Evolutionary conservation across 192 early-diverging fungal genomes (phyloP).

Genomic region (Rhizoclosmatium sp.): DNA sequence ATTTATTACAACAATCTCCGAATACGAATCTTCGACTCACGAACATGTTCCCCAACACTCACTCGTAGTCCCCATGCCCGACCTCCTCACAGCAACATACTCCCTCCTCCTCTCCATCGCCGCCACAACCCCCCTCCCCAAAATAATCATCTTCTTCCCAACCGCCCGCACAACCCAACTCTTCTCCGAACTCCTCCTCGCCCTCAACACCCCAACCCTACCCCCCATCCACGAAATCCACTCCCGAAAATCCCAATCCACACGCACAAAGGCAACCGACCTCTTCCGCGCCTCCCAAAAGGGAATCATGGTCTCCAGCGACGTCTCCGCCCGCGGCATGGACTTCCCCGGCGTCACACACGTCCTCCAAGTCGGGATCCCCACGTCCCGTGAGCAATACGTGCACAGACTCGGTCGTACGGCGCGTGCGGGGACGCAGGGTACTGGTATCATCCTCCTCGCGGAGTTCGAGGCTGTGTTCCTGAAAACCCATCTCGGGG

Average conservation of each 20-base stretch:
- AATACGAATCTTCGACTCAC: conserved; percentile 80
- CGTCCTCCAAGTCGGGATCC: conserved; percentile 81
- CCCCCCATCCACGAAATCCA: conserved; percentile 63
- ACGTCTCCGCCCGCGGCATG: conserved; percentile 93
- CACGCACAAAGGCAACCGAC: conserved; percentile 72
- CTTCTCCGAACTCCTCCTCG: conserved; percentile 40
- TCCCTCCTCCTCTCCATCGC: conserved; percentile 66
- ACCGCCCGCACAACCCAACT: conserved; percentile 66
- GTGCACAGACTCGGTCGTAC: conserved; percentile 92
- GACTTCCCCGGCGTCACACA: conserved; percentile 89
- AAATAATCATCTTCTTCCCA: conserved; percentile 87
- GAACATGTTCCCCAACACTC: conserved; percentile 77
- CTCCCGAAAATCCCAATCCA: conserved; percentile 71
- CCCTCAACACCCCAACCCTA: conserved; percentile 31
- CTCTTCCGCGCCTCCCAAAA: conserved; percentile 67
- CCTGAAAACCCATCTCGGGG: conserved; percentile 44
- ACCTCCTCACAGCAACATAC: conserved; percentile 41
- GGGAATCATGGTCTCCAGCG: conserved; percentile 83
- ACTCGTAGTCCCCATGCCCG: conserved; percentile 49
- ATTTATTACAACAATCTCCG: conserved; percentile 82
- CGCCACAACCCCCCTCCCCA: conserved; percentile 54
- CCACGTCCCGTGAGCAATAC: conserved; percentile 77
- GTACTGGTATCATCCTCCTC: conserved; percentile 80
- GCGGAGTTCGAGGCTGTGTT: conserved; percentile 78
- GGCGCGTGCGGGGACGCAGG: conserved; percentile 87